These are phyloP conservation scores for Dinochytrium kinnereticum DNA, from an alignment of 371 early-diverging fungal species.

Conservation along the genomic window DNA sequence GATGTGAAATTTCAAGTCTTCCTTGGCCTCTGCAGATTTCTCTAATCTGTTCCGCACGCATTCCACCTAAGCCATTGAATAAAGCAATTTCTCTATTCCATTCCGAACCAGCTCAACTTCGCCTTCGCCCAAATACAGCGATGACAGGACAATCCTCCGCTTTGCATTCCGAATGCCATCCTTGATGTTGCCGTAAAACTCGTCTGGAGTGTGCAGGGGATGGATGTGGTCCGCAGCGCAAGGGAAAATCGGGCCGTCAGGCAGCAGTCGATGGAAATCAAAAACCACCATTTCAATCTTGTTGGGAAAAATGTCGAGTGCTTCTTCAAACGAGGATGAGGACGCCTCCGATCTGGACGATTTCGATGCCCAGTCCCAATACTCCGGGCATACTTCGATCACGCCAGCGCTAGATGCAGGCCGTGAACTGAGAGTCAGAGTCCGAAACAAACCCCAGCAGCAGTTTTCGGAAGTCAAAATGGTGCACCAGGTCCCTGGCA, in stretches of 20 bases:
- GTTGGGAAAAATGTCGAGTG: background rate
- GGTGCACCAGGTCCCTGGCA: background rate
- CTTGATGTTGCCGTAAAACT: constrained; percentile 37
- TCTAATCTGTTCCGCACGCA: constrained; percentile 22
- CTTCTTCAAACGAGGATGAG: background rate
- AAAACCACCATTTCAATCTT: background rate
- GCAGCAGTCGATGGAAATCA: background rate
- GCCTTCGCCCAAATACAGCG: constrained; percentile 85
- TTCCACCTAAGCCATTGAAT: constrained; percentile 8
- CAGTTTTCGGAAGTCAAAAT: background rate
- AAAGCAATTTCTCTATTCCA: background rate
- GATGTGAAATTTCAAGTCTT: too few species aligned
- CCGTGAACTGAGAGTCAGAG: background rate
- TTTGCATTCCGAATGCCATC: constrained; percentile 64
- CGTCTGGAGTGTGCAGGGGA: constrained; percentile 38
- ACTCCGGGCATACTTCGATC: background rate
- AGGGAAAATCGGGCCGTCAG: background rate
- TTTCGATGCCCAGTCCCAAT: background rate
- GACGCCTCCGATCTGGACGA: background rate
- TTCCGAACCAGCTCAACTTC: constrained; percentile 74
- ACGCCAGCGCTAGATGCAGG: background rate
- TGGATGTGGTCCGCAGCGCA: constrained; percentile 22
- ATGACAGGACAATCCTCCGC: constrained; percentile 77
- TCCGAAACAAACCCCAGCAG: background rate
- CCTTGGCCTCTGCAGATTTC: constrained; percentile 62